Conservation (phyloP, 75 land plant genomes). For the Selaginella tamariscina region DNA sequence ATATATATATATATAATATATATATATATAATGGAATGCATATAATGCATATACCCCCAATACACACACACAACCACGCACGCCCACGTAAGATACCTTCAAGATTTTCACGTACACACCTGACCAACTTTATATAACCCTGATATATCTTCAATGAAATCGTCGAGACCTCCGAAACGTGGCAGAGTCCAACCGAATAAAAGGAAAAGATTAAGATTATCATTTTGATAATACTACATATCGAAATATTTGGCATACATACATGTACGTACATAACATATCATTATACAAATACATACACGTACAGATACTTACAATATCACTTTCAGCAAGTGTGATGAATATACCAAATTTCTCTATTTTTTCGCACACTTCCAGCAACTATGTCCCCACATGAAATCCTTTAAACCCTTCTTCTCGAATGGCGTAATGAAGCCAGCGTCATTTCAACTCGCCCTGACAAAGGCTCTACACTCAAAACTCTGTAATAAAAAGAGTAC, state of each 20-base stretch:
- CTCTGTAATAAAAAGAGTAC: slow-evolving; percentile 39
- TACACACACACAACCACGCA: too few relatives aligned
- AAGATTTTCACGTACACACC: slow-evolving; percentile 54
- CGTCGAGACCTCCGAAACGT: slow-evolving; percentile 75
- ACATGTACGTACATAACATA: background rate
- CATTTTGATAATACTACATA: background rate
- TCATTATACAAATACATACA: background rate
- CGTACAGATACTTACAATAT: slow-evolving; percentile 32
- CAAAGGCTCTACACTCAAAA: slow-evolving; percentile 50
- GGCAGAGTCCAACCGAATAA: slow-evolving; percentile 75
- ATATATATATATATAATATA: too few relatives aligned
- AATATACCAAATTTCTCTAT: slow-evolving; percentile 66
- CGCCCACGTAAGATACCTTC: slow-evolving; percentile 52
- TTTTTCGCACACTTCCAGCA: slow-evolving; percentile 43
- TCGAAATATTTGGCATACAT: background rate
- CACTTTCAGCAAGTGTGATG: slow-evolving; percentile 45
- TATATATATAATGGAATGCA: too few relatives aligned
- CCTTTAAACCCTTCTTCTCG: slow-evolving; percentile 18
- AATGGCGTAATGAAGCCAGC: slow-evolving; percentile 18
- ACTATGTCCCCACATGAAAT: slow-evolving; percentile 51
- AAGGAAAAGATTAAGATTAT: background rate
- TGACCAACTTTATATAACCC: slow-evolving; percentile 47
- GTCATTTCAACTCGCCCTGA: slow-evolving; percentile 64
- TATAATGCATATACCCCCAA: too few relatives aligned
- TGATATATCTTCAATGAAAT: slow-evolving; percentile 34